Evolutionary conservation across 768 basidiomycete genomes (phyloP).

Genomic region (Boletales sp.): DNA sequence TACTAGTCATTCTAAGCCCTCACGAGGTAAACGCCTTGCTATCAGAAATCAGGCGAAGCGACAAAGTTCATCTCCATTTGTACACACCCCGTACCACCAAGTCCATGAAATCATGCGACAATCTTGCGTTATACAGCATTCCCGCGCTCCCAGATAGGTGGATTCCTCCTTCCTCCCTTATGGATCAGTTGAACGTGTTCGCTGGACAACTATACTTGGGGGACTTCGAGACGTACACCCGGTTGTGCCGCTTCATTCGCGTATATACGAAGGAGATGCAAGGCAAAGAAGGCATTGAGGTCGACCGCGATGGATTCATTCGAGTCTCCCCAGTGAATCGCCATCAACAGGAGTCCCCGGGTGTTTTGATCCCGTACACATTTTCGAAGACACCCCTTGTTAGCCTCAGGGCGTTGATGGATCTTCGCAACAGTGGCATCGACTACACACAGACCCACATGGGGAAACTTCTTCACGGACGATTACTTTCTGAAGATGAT

Average conservation of each 20-base stretch:
- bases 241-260: conserved; percentile 36
- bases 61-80: conserved; percentile 36
- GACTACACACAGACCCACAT: conserved; percentile 36
- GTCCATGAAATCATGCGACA: conserved; percentile 36
- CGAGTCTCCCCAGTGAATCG: conserved; percentile 5
- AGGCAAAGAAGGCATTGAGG: conserved; percentile 40
- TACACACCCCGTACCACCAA: conserved; percentile 38
- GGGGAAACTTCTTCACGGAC: conserved; percentile 36
- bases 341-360: neutral
- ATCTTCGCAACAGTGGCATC: conserved; percentile 37
- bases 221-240: conserved; percentile 30
- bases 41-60: conserved; percentile 32
- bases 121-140: conserved; percentile 20
- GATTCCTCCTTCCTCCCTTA: conserved; percentile 10
- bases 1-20: conserved; percentile 39
- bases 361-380: neutral
- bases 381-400: neutral
- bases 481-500: conserved; percentile 22
- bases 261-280: conserved; percentile 40
- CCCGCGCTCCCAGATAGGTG: conserved; percentile 19
- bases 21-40: conserved; percentile 38
- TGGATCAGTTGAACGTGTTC: conserved; percentile 39
- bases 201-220: conserved; percentile 44
- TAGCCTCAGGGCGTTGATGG: conserved; percentile 31
- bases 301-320: conserved; percentile 18